Evolutionary conservation across 805 yeast species (phyloP), one percentile per base, ranked within the genome.

Genomic region (Hanseniaspora thailandica): DNA sequence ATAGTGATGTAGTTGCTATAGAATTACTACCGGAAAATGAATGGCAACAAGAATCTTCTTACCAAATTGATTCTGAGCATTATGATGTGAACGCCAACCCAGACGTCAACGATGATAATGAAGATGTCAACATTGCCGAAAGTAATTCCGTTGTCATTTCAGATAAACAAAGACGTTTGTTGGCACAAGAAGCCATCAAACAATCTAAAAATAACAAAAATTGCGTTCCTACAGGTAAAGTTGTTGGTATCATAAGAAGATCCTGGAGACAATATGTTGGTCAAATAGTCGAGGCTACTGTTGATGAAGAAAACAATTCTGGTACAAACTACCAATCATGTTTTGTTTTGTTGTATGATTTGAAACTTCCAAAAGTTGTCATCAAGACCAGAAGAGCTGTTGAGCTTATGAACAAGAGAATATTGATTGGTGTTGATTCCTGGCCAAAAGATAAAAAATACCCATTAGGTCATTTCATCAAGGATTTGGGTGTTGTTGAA

Each of bases 261-360:
- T 86, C 90, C 57, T 93, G 98, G 98, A 78, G 98, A 66, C 81
- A 82, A 59, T 93, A 89, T 63, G 98, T 93, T 36, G 98, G 98
- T 13, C 96, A 89, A 66, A 75, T 93, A 57, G 82, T 90, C 2
- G 83, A 87, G 41, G 75, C 81, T 35, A 82, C 95, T 2, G 83
- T 84, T 1, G 79, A 77, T 50, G 75, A 74, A 46, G 71, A 73
- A 48, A 64, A 68, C 17, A 77, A 85, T 15, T 19, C 43, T 6
- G 22, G 41, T 35, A 81, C 83, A 58, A 78, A 94, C 8, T 75
- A 85, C 19, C 82, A 83, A 62, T 77, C 78, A 45, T 90, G 93
- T 53, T 82, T 93, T 61, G 94, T 93, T 22, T 74, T 84, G 47
- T 76, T 94, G 55, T 82, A 93, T 93, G 97, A 93, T 66, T 80